phyloP scores from a whole-genome alignment of 495 filamentous ascomycete species.

The Trichocladium uniseriatum region DNA sequence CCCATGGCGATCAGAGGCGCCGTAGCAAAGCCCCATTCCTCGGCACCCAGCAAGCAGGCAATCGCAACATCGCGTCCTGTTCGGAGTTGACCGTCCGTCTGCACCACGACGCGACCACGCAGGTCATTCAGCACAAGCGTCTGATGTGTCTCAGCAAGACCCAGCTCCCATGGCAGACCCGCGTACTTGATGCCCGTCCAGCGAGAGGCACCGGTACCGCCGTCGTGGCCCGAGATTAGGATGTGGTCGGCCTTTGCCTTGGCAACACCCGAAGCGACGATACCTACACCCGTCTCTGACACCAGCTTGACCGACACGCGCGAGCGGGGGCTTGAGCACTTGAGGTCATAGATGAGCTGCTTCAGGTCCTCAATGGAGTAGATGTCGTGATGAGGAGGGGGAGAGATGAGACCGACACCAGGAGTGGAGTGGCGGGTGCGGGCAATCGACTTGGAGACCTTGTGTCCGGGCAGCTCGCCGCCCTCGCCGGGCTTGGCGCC shows the following conservation, averaged over 20 bases:
- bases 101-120: slow-evolving; percentile 90
- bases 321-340: slow-evolving; percentile 91
- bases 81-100: slow-evolving; percentile 93
- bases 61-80: slow-evolving; percentile 95
- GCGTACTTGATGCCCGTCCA: slow-evolving; percentile 99
- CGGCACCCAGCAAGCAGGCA: slow-evolving; percentile 90
- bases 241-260: slow-evolving; percentile 99
- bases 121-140: slow-evolving; percentile 98
- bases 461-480: slow-evolving; percentile 96
- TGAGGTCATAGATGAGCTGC: slow-evolving; percentile 97
- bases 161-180: slow-evolving; percentile 95
- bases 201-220: slow-evolving; percentile 92
- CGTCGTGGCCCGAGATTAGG: slow-evolving; percentile 94
- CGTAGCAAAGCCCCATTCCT: slow-evolving; percentile 98
- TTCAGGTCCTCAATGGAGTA: slow-evolving; percentile 99
- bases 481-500: slow-evolving; percentile 98
- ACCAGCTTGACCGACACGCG: slow-evolving; percentile 98
- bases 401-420: slow-evolving; percentile 96
- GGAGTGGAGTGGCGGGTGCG: slow-evolving; percentile 97
- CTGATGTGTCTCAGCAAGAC: slow-evolving; percentile 97
- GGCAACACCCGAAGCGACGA: slow-evolving; percentile 95
- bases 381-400: slow-evolving; percentile 97
- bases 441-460: slow-evolving; percentile 94
- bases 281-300: slow-evolving; percentile 96
- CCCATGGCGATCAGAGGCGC: slow-evolving; percentile 95